A percentile compares a stretch with the other conserved stretches of the same genome.
Conservation (phyloP, 2,329 filamentous ascomycete species). For the Phialocephala subalpina region DNA sequence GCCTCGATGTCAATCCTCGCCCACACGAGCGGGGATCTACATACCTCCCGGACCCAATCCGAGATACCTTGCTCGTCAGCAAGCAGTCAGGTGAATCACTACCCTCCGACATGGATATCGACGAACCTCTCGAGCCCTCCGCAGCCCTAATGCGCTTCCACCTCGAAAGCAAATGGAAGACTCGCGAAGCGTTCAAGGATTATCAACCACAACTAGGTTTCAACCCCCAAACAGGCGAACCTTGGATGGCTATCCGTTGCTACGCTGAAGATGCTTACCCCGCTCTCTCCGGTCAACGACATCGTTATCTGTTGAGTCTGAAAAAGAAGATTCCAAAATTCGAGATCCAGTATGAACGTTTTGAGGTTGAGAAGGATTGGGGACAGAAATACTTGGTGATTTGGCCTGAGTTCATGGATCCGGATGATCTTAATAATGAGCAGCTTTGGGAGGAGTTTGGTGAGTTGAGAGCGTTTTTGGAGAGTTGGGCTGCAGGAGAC, state of each 20-base stretch:
- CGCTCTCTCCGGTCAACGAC: background rate
- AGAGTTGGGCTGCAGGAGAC: background rate
- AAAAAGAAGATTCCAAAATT: background rate
- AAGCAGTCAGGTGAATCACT: no score
- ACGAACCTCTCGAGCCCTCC: no score
- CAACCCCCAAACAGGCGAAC: conserved; percentile 10
- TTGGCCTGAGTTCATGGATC: conserved; percentile 5
- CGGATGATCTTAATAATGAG: background rate
- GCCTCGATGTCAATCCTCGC: no score
- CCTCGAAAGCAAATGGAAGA: background rate
- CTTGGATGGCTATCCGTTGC: conserved; percentile 15
- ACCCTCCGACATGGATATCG: no score
- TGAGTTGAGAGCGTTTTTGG: background rate
- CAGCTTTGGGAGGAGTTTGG: background rate
- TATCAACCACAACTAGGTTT: conserved; percentile 9
- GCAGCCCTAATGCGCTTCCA: background rate
- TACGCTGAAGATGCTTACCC: conserved; percentile 12
- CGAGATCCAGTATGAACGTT: background rate
- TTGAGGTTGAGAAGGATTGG: background rate
- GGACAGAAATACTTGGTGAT: background rate
- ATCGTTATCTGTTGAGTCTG: background rate
- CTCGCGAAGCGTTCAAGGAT: background rate
- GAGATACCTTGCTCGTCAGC: background rate
- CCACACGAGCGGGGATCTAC: no score
- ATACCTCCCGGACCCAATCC: background rate